Evolutionary conservation across 2,329 filamentous ascomycete species (phyloP), one percentile per base, ranked within the genome.

Genomic region (Diaporthe sp.): DNA sequence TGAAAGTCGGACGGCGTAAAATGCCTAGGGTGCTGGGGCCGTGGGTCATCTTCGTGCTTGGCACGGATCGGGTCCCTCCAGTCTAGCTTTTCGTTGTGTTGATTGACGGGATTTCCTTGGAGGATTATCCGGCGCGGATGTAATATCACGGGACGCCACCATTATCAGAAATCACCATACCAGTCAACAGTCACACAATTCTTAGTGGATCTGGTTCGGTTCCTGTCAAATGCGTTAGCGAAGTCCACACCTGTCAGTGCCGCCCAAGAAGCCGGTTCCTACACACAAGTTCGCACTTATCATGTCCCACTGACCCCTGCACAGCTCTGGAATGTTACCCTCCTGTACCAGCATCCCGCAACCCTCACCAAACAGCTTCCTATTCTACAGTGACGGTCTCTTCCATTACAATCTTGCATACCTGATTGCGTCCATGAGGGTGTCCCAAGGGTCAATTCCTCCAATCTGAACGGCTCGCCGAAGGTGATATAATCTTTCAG

Each of bases 91-190:
- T 37, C 31, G 47, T 55, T 28, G 65, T 55, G 49, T 53, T 70
- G 65, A 53, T 70, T 70, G 65, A 70, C 34, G 65, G 65, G 49
- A 70, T 42, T 70, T 70, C 17, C 49, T 55, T 9, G 17, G 25
- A 25, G 17, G 47, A 70, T 70, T 70, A 42, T 55, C 65, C 65
- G 65, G 34, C 22, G 22, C 65, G 49, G 65, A 70, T 34, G 61
- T 25, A 55, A 42, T 15, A 55, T 68, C 63, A 53, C 47, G 63
- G 44, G 20, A 51, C 44, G 63, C 47, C 63, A 39, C 65, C 49
- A 37, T 55, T 55, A 22, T 42, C 65, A 55, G 13, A 25, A n/a
- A 17, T 55, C 58, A 61, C 37, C 25, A 28, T 28, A 42, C 58
- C n/a, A 42, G 58, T 28, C 65, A 17, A 39, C 3, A 4, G 49